Percentiles rank a stretch among this genome's conserved stretches.
These are phyloP conservation scores for Fusarium palustre DNA, from an alignment of 2,329 filamentous ascomycete species.

Conservation along the genomic window DNA sequence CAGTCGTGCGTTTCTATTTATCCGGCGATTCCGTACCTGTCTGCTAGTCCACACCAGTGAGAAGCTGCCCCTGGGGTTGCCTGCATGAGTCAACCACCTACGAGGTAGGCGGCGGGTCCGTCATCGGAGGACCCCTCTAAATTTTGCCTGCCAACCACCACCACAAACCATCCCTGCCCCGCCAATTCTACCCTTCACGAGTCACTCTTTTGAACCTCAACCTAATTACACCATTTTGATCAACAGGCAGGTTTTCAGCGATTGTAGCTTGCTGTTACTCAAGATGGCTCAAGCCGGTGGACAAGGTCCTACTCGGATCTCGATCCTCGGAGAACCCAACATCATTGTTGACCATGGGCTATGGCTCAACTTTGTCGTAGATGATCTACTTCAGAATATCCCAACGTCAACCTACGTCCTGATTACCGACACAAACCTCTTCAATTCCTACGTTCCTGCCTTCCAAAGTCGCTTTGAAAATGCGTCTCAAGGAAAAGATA, in stretches of 20 bases:
- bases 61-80: neutral
- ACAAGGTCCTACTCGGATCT: slow-evolving; percentile 69
- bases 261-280: slow-evolving; percentile 17
- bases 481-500: slow-evolving; percentile 48
- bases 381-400: slow-evolving; percentile 82
- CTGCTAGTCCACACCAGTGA: neutral
- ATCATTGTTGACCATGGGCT: slow-evolving; percentile 94
- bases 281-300: slow-evolving; percentile 46
- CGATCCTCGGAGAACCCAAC: slow-evolving; percentile 87
- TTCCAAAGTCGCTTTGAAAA: slow-evolving; percentile 67
- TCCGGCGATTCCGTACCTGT: neutral
- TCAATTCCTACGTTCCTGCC: slow-evolving; percentile 79
- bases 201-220: slow-evolving; percentile 7
- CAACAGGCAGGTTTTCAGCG: slow-evolving; percentile 17
- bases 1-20: neutral
- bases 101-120: slow-evolving; percentile 10
- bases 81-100: slow-evolving; percentile 2
- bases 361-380: slow-evolving; percentile 83
- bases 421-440: slow-evolving; percentile 95
- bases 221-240: slow-evolving; percentile 4
- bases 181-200: slow-evolving; percentile 10
- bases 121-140: slow-evolving; percentile 34
- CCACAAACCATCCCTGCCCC: slow-evolving; percentile 12
- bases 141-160: slow-evolving; percentile 31
- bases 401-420: slow-evolving; percentile 93